phyloP scores from a whole-genome alignment of 805 yeast genomes.

The Lachancea sp. region DNA sequence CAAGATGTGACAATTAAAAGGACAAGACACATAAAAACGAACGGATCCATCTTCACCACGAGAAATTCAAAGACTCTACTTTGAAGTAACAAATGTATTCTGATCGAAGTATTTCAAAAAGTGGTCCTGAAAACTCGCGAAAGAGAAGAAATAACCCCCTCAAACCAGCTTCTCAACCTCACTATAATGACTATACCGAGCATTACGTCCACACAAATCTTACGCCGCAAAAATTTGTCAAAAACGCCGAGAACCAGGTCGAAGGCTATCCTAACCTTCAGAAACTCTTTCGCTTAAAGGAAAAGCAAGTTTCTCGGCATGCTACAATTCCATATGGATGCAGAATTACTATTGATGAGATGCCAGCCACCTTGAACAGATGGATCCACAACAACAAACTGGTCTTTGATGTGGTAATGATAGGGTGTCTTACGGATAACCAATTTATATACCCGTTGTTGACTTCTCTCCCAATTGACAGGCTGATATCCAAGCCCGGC shows the following conservation, averaged over 20 bases:
- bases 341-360: conserved; percentile 44
- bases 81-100: background rate
- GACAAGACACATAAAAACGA: conserved; percentile 1
- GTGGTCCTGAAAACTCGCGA: background rate
- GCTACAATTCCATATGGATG: conserved; percentile 63
- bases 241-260: conserved; percentile 59
- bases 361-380: conserved; percentile 48
- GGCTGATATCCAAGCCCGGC: conserved; percentile 77
- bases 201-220: conserved; percentile 57
- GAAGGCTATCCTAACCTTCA: conserved; percentile 85
- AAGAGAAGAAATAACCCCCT: conserved; percentile 1
- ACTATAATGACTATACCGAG: conserved; percentile 64
- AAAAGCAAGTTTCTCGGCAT: conserved; percentile 45
- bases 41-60: background rate
- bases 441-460: conserved; percentile 60
- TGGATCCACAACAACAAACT: conserved; percentile 58
- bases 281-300: conserved; percentile 58
- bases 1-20: background rate
- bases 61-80: background rate
- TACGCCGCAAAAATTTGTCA: conserved; percentile 56
- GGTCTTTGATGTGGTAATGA: conserved; percentile 85
- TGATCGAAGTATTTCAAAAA: background rate
- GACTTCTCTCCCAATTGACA: conserved; percentile 60
- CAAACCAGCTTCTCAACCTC: conserved; percentile 5
- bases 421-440: conserved; percentile 76